Conservation (phyloP, 352 stramenopile genomes). For the Detonula confervacea region DNA sequence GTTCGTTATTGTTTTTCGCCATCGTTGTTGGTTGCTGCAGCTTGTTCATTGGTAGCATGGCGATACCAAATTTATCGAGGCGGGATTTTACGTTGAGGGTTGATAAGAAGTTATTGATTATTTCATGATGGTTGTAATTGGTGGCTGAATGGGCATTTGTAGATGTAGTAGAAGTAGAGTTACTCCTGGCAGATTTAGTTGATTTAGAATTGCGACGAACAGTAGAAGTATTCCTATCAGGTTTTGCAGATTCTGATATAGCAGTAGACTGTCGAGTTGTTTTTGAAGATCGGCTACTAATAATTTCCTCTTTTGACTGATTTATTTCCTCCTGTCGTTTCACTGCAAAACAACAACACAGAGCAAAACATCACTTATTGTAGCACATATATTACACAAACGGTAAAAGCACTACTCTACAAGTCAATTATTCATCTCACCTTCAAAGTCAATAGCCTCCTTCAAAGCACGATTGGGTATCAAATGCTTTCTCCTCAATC, state of each 20-base stretch:
- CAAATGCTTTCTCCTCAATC: conserved; percentile 21
- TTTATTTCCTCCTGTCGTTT: too few species aligned
- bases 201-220: too few species aligned
- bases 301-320: too few species aligned
- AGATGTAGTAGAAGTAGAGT: neutral
- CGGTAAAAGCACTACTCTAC: neutral
- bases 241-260: too few species aligned
- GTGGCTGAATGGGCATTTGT: neutral
- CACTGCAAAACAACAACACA: neutral
- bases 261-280: too few species aligned
- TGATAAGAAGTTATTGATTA: conserved; percentile 22
- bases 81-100: conserved; percentile 16
- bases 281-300: too few species aligned
- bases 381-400: too few species aligned
- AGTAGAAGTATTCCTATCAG: too few species aligned
- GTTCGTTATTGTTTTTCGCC: conserved; percentile 1
- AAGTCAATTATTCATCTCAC: neutral
- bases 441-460: conserved; percentile 19
- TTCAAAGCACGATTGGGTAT: conserved; percentile 27
- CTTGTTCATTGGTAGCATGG: conserved; percentile 15
- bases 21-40: neutral
- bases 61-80: conserved; percentile 11
- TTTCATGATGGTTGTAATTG: neutral
- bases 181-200: neutral
- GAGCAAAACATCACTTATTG: too few species aligned